Base-by-base conservation (phyloP, 331 rosid species). In the Quercus phellos region DNA sequence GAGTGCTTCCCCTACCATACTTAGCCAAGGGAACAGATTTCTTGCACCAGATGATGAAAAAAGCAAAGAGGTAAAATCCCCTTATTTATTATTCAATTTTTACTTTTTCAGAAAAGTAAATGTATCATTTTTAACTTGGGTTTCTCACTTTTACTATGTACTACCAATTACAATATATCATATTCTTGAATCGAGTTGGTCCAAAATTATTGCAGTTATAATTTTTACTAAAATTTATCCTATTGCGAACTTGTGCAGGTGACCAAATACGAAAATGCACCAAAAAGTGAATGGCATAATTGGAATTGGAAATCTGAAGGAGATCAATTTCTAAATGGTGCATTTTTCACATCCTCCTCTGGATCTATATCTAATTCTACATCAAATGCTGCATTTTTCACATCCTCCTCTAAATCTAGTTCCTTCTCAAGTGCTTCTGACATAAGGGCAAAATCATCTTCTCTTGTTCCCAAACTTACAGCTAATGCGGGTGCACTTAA, bases 271-370 rank as follows among this genome's bases (percentile, higher is more conserved):
- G 98, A 94, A 82, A 94, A 94, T 85, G 95, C 98, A 3, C 77
- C 89, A 0, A 92, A 92, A 84, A 84, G 89, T 82, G 90, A 89
- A 11, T 94, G 98, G 98, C 82, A 42, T 84, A 10, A 9, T n/a
- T 94, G 98, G 98, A 90, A 94, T 5, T 94, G 98, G 98, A 89
- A 97, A 27, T 89, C 95, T 3, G 95, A 86, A 72, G 98, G 98
- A 9, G 98, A 94, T 34, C 1, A 85, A 79, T 0, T 94, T 72
- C 26, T 88, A 50, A 94, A 94, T 66, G 98, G 98, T 73, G 98
- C 98, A 7, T 92, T 86, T 81, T 94, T 94, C 70, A 94, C 87
- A 0, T 56, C 88, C 13, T 85, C 98, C 11, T 38, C 46, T 0
- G 97, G 97, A 1, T 92, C 91, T 4, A 97, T 85, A 1, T 95